phyloP scores from a whole-genome alignment of 371 early-diverging fungal genomes.

The Mortierella sp. region DNA sequence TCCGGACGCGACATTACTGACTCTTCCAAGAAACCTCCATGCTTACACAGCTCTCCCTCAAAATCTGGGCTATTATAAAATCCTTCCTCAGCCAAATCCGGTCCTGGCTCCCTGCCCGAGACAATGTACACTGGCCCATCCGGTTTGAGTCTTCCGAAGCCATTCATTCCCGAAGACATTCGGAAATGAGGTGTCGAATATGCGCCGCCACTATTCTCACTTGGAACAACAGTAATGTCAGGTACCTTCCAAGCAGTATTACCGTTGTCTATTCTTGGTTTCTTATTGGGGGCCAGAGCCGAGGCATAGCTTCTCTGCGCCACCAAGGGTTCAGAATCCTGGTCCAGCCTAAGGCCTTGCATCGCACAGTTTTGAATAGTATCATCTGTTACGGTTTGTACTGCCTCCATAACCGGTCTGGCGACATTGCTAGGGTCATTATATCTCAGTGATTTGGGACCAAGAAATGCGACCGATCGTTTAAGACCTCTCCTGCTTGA shows the following conservation, averaged over 20 bases:
- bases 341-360: no score
- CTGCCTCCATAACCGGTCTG: no score
- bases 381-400: no score
- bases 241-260: no score
- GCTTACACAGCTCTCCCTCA: not conserved
- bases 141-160: not conserved
- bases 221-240: not conserved
- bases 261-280: no score
- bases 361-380: no score
- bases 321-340: no score
- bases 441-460: no score
- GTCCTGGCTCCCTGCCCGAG: not conserved
- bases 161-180: not conserved
- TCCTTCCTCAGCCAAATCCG: not conserved
- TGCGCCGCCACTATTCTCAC: not conserved
- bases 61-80: slow-evolving; percentile 1
- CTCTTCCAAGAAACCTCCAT: not conserved
- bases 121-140: not conserved
- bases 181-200: slow-evolving; percentile 22
- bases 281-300: no score
- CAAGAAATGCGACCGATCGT: not conserved
- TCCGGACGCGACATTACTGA: not conserved
- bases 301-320: no score
- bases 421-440: no score
- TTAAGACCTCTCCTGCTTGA: not conserved